These are phyloP conservation scores for Multifurca ochricompacta DNA, from an alignment of 768 basidiomycete genomes.

Conservation along the genomic window DNA sequence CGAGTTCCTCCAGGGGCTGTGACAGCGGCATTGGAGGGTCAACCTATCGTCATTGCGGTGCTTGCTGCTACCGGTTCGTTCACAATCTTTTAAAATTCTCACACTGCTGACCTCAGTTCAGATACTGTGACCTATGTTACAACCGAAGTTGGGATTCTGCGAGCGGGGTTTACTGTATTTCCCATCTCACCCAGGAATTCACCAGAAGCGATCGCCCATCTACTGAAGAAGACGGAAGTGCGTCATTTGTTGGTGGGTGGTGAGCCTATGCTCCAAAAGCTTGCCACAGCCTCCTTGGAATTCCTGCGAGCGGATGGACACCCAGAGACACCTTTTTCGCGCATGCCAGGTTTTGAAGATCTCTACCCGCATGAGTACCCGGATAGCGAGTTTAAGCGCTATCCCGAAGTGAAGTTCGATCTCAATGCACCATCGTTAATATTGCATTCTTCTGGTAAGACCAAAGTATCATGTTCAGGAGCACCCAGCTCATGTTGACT, in stretches of 20 bases:
- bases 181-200: conserved; percentile 37
- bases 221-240: conserved; percentile 24
- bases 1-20: conserved; percentile 3
- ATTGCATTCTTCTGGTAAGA: conserved; percentile 27
- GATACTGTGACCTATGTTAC: conserved; percentile 24
- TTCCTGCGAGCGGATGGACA: conserved; percentile 7
- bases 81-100: background rate
- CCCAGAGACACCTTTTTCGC: background rate
- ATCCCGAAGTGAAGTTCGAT: conserved; percentile 16
- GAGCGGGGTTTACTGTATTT: conserved; percentile 35
- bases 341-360: conserved; percentile 24
- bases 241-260: conserved; percentile 26
- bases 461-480: too few relatives aligned
- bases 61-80: conserved; percentile 21
- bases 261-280: conserved; percentile 19
- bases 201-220: conserved; percentile 31
- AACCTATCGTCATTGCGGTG: conserved; percentile 18
- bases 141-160: conserved; percentile 30
- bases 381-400: conserved; percentile 5
- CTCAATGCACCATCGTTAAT: conserved; percentile 22
- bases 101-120: conserved; percentile 1
- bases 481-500: too few relatives aligned
- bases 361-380: conserved; percentile 15
- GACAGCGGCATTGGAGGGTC: conserved; percentile 8
- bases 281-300: conserved; percentile 12